Evolutionary conservation across 2,329 filamentous ascomycete genomes (phyloP).

Genomic region (Exophiala viscosa): DNA sequence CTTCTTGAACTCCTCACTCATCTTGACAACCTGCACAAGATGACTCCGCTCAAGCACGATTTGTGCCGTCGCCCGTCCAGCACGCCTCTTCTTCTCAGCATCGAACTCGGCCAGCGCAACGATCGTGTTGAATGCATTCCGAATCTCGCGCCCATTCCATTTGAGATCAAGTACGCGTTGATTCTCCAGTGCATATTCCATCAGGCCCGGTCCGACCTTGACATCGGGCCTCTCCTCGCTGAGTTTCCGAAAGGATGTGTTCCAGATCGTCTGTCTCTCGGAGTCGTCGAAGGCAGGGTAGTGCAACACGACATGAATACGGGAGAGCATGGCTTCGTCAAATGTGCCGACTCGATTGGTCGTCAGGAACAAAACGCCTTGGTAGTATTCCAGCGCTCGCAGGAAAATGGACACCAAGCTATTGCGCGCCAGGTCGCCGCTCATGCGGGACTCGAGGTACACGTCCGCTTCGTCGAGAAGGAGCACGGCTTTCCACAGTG

Average conservation of each 20-base stretch:
- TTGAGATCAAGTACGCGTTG: not conserved
- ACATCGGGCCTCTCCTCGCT: conserved; percentile 8
- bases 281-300: conserved; percentile 32
- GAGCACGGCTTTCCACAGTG: conserved; percentile 20
- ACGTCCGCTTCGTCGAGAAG: conserved; percentile 37
- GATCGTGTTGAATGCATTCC: conserved; percentile 28
- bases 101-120: conserved; percentile 57
- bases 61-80: not conserved
- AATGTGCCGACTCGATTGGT: conserved; percentile 37
- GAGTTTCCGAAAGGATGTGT: conserved; percentile 17
- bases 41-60: not conserved
- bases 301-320: conserved; percentile 34
- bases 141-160: conserved; percentile 22
- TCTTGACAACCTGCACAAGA: conserved; percentile 6
- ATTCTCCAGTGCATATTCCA: conserved; percentile 1
- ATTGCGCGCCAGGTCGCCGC: conserved; percentile 25
- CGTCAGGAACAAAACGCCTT: conserved; percentile 40
- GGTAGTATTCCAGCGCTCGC: conserved; percentile 39
- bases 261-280: conserved; percentile 34
- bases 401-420: conserved; percentile 36
- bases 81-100: conserved; percentile 1
- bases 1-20: conserved; percentile 5
- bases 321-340: conserved; percentile 36
- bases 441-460: conserved; percentile 28
- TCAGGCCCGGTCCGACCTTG: not conserved